These are phyloP conservation scores for Insectozyma bohioensis DNA, from an alignment of 1,139 yeast genomes.

Conservation along the genomic window DNA sequence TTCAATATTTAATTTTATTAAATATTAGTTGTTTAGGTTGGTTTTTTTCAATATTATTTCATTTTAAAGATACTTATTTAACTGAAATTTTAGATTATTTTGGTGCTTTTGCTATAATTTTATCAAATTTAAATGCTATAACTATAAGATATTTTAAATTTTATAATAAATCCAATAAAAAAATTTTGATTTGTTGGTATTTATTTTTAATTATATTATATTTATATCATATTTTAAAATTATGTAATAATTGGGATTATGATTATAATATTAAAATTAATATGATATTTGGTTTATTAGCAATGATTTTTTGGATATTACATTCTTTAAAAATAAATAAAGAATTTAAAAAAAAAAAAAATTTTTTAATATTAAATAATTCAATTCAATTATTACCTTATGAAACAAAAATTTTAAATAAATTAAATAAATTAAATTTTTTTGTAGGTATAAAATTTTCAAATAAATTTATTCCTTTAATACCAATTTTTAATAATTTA, in stretches of 20 bases:
- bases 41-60: slow-evolving; percentile 41
- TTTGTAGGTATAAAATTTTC: slow-evolving; percentile 15
- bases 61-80: slow-evolving; percentile 36
- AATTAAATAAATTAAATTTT: slow-evolving; percentile 24
- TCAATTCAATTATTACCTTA: slow-evolving; percentile 41
- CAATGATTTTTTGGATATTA: slow-evolving; percentile 35
- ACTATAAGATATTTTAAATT: slow-evolving; percentile 32
- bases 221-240: slow-evolving; percentile 29
- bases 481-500: slow-evolving; percentile 37
- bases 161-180: slow-evolving; percentile 17
- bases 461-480: slow-evolving; percentile 32
- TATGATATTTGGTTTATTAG: slow-evolving; percentile 30
- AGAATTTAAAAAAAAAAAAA: slow-evolving; percentile 20
- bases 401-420: slow-evolving; percentile 37
- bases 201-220: slow-evolving; percentile 19
- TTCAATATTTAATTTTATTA: slow-evolving; percentile 32
- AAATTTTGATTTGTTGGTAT: slow-evolving; percentile 13
- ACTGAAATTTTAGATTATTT: slow-evolving; percentile 46
- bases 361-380: slow-evolving; percentile 30
- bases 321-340: slow-evolving; percentile 27
- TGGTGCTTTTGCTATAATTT: slow-evolving; percentile 44
- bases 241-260: slow-evolving; percentile 40
- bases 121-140: slow-evolving; percentile 39
- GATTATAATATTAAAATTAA: slow-evolving; percentile 38
- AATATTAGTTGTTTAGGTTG: slow-evolving; percentile 37